Base-by-base conservation (phyloP, 2,329 filamentous ascomycete genomes). In the Colletotrichum sp. region DNA sequence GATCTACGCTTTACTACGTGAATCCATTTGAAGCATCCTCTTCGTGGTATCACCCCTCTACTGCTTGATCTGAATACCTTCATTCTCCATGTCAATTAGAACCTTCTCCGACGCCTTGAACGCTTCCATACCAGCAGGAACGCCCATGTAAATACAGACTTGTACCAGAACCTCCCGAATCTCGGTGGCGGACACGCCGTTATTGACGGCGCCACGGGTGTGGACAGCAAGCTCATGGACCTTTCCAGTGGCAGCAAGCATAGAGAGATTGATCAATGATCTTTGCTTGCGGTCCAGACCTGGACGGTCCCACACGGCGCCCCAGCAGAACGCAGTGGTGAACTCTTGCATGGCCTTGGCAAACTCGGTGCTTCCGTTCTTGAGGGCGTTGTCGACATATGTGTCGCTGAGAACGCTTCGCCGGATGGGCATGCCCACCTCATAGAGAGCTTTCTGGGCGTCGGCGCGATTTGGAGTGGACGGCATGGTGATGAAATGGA, bases 251-350 rank as follows among this genome's bases (percentile, higher is more conserved):
- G 89, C 89, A 82, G 89, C 90, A 65, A 92, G 84, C 89, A 94
- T 93, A 64, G 89, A 91, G 64, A 93, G 90, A 81, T 93, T 93
- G 69, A 94, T 84, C 71, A 94, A 85, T 69, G 88, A 90, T 61
- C 92, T 88, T 71, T 90, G 89, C 81, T 92, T 91, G 71, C 89
- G 87, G 22, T 89, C 87, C 6, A 93, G 87, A 1, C 92, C 92
- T 1, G 91, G 91, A 5, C 92, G 88, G 4, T 89, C 88, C 92
- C 92, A 93, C 34, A 90, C 87, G 72, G 87, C 87, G 13, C 91
- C 91, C 92, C 92, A 93, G 83, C 89, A 90, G 30, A 75, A 78
- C 30, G 93, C 91, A 1, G 91, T 93, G 2, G 92, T 89, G 29
- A 92, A 85, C 78, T 93, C 89, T 82, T 93, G 92, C 78, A 90